phyloP scores from a whole-genome alignment of 2,329 filamentous ascomycete species.

The Colletotrichum chrysophilum region DNA sequence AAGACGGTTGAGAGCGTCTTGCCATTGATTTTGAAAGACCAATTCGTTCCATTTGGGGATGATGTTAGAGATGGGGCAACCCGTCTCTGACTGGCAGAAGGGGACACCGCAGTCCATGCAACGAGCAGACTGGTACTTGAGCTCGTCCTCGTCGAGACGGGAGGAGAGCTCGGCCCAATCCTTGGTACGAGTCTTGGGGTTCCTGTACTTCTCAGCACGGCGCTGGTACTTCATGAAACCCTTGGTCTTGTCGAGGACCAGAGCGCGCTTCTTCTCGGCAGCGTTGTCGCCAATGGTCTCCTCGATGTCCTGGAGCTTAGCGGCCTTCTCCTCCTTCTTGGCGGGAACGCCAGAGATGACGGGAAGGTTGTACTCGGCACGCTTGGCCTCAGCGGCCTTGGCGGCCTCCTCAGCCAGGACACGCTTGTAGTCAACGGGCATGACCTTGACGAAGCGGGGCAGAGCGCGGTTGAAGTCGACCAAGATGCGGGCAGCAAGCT shows the following conservation, averaged over 20 bases:
- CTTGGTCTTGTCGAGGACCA: constrained; percentile 96
- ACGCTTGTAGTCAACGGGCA: constrained; percentile 96
- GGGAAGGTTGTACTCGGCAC: constrained; percentile 81
- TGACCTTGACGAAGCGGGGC: constrained; percentile 88
- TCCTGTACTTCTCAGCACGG: constrained; percentile 91
- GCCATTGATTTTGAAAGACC: constrained; percentile 77
- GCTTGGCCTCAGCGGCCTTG: constrained; percentile 85
- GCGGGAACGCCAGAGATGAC: constrained; percentile 72
- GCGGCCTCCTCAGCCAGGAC: constrained; percentile 85
- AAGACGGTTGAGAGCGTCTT: constrained; percentile 87
- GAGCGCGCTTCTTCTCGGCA: constrained; percentile 85
- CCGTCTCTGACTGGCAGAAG: constrained; percentile 96
- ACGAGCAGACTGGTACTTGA: constrained; percentile 94
- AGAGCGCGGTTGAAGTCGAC: constrained; percentile 95
- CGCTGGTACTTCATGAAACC: constrained; percentile 98
- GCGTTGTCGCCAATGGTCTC: constrained; percentile 86
- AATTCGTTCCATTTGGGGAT: constrained; percentile 97
- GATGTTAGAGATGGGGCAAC: constrained; percentile 95
- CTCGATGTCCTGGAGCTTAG: constrained; percentile 83
- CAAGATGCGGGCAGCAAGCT: constrained; percentile 89
- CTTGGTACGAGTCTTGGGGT: constrained; percentile 80
- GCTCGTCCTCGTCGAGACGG: constrained; percentile 89
- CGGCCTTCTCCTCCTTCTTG: constrained; percentile 69
- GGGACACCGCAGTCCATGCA: constrained; percentile 99
- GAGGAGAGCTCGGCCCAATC: constrained; percentile 93